Evolutionary conservation across 2,329 filamentous ascomycete species (phyloP).

Genomic region (Myriangium duriaei): DNA sequence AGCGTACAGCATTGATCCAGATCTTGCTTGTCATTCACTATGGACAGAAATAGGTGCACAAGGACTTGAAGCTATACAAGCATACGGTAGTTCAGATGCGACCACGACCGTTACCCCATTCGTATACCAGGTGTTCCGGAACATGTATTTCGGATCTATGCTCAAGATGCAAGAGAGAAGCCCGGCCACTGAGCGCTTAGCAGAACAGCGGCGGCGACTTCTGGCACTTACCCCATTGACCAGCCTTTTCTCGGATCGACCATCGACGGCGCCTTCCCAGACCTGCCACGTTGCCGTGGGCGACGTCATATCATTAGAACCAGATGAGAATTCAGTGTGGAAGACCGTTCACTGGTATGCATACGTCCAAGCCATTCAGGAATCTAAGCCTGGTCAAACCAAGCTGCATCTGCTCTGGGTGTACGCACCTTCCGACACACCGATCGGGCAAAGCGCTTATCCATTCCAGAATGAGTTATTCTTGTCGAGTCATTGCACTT

Average conservation of each 20-base stretch:
- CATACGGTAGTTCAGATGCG: constrained; percentile 14
- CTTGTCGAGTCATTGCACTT: constrained; percentile 64
- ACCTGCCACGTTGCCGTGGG: constrained; percentile 34
- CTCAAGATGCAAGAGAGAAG: constrained; percentile 28
- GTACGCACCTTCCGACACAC: constrained; percentile 58
- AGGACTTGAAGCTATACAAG: constrained; percentile 20
- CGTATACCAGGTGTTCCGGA: constrained; percentile 49
- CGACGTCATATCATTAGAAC: constrained; percentile 37
- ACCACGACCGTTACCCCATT: constrained; percentile 59
- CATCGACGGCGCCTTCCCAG: constrained; percentile 10
- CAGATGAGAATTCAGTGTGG: constrained; percentile 45
- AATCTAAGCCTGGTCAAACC: constrained; percentile 22
- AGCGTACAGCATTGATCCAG: constrained; percentile 35
- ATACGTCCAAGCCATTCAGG: constrained; percentile 48
- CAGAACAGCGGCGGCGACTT: constrained; percentile 12
- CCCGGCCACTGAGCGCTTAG: constrained; percentile 6
- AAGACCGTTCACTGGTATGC: constrained; percentile 50
- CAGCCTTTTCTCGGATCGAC: not conserved
- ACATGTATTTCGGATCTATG: constrained; percentile 46
- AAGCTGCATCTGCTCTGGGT: constrained; percentile 60
- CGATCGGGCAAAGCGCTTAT: constrained; percentile 55
- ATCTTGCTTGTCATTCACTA: constrained; percentile 20
- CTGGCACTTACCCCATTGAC: constrained; percentile 18
- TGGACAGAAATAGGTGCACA: constrained; percentile 26
- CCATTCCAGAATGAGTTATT: constrained; percentile 63